A percentile compares a stretch with the other conserved stretches of the same genome.
Conservation (phyloP, 345 rosid species). For the Pugionium cornutum region DNA sequence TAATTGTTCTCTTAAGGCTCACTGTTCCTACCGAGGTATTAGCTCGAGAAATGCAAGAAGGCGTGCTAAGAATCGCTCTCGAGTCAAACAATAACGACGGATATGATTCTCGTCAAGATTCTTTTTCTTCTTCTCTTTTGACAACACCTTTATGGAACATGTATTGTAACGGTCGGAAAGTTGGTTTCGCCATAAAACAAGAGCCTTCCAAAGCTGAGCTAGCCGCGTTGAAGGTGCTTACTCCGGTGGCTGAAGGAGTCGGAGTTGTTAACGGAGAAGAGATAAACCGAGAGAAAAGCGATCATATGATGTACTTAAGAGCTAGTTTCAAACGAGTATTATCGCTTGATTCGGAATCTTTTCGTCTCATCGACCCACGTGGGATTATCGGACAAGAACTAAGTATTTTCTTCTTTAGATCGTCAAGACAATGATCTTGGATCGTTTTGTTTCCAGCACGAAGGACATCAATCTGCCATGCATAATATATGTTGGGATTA, state of each 20-base stretch:
- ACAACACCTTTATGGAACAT: slow-evolving; percentile 61
- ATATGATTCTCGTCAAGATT: background rate
- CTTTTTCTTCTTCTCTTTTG: slow-evolving; percentile 39
- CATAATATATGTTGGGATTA: slow-evolving; percentile 20
- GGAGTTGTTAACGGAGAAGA: slow-evolving; percentile 55
- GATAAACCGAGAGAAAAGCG: slow-evolving; percentile 34
- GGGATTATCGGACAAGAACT: slow-evolving; percentile 72
- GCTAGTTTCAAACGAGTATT: slow-evolving; percentile 57
- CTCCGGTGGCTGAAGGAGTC: slow-evolving; percentile 57
- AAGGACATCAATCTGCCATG: slow-evolving; percentile 24
- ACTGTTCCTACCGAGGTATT: slow-evolving; percentile 51
- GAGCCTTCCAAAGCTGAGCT: slow-evolving; percentile 48
- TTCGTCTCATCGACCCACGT: slow-evolving; percentile 68
- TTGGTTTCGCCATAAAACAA: slow-evolving; percentile 68
- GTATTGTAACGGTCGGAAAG: slow-evolving; percentile 71
- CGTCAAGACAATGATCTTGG: slow-evolving; percentile 16
- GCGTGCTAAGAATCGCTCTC: slow-evolving; percentile 56
- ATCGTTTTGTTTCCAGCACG: slow-evolving; percentile 14
- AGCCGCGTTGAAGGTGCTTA: slow-evolving; percentile 54
- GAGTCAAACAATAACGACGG: slow-evolving; percentile 39
- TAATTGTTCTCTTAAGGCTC: slow-evolving; percentile 56
- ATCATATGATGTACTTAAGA: slow-evolving; percentile 63
- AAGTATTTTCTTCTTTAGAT: slow-evolving; percentile 65
- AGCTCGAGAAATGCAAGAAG: slow-evolving; percentile 70
- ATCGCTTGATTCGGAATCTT: slow-evolving; percentile 60